phyloP scores from a whole-genome alignment of 768 basidiomycete genomes.

The Pleurotus ostreatus region DNA sequence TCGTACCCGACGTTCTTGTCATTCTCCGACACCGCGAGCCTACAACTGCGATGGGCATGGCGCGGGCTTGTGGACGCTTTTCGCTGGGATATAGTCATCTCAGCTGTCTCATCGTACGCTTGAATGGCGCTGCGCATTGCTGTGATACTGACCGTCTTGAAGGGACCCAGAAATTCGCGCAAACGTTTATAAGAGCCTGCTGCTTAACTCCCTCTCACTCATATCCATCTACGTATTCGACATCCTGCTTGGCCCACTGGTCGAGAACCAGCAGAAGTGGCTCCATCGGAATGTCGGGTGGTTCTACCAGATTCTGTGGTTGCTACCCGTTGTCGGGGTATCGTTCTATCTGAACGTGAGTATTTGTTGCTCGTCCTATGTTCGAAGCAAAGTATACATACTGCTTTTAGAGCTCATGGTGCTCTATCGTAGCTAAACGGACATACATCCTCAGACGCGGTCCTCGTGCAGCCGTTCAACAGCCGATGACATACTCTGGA shows the following conservation, averaged over 20 bases:
- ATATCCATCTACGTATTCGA: conserved; percentile 77
- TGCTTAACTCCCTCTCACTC: conserved; percentile 70
- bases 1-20: conserved; percentile 71
- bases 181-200: conserved; percentile 70
- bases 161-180: conserved; percentile 76
- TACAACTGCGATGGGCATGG: conserved; percentile 59
- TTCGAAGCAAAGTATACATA: not conserved
- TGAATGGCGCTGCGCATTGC: not conserved
- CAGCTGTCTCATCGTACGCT: conserved; percentile 53
- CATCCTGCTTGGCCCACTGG: conserved; percentile 62
- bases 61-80: conserved; percentile 67
- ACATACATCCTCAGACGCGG: conserved; percentile 73
- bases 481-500: conserved; percentile 60
- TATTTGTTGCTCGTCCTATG: conserved; percentile 9
- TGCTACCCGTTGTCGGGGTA: conserved; percentile 68
- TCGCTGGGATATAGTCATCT: conserved; percentile 64
- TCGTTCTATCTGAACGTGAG: conserved; percentile 84
- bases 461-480: conserved; percentile 44
- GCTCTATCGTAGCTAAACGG: conserved; percentile 69
- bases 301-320: conserved; percentile 77
- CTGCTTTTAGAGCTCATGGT: conserved; percentile 65
- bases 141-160: not conserved
- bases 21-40: conserved; percentile 49
- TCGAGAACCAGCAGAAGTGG: conserved; percentile 60
- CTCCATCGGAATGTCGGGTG: conserved; percentile 68